Percentiles rank a stretch among this genome's conserved stretches.
phyloP scores from a whole-genome alignment of 768 basidiomycete species.

The Russula abietina region DNA sequence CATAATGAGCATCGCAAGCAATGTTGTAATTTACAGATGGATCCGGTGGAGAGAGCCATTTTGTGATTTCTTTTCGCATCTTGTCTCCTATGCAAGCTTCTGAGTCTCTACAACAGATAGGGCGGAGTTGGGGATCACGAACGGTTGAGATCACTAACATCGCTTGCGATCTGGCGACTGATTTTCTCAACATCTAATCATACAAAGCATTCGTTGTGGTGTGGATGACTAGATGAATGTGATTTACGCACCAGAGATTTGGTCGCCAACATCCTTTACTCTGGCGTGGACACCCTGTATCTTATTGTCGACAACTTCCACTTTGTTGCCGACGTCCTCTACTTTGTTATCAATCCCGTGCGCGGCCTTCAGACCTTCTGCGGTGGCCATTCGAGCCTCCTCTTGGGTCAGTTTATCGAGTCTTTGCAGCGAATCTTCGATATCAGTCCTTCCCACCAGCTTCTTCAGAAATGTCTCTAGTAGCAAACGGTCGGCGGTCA shows the following conservation, averaged over 20 bases:
- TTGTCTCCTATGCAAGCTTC: not conserved
- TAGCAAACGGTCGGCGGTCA: not conserved
- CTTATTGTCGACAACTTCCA: not conserved
- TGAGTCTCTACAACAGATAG: not conserved
- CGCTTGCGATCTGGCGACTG: not conserved
- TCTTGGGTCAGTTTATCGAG: not conserved
- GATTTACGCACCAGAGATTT: not conserved
- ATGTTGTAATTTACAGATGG: conserved; percentile 1
- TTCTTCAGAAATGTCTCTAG: not conserved
- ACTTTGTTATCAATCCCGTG: not conserved
- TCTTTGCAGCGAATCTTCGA: not conserved
- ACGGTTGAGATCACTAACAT: not conserved
- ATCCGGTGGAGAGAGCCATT: not conserved
- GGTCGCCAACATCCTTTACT: not conserved
- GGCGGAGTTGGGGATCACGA: not conserved
- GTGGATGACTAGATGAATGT: not conserved
- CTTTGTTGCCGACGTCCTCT: not conserved
- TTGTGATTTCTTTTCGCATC: not conserved
- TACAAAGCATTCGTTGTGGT: not conserved
- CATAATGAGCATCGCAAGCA: not conserved
- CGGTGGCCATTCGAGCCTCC: not conserved
- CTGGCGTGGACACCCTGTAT: not conserved
- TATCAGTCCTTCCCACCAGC: not conserved
- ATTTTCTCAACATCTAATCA: not conserved
- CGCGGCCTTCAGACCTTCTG: not conserved